Percentiles rank a stretch among this genome's conserved stretches.
phyloP scores from a whole-genome alignment of 345 rosid species.

The Populus nigra region DNA sequence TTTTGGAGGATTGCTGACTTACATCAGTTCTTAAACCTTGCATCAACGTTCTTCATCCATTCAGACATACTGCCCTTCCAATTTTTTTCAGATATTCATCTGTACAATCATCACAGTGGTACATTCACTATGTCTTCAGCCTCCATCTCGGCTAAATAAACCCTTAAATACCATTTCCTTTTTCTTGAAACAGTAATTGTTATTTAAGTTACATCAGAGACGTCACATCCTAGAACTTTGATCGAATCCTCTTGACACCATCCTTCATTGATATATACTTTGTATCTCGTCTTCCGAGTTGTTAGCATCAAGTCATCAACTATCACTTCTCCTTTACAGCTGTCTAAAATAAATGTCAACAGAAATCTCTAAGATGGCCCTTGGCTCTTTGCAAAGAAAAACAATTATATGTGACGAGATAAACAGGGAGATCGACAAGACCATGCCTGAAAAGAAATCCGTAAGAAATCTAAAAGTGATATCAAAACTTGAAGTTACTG shows the following conservation, averaged over 20 bases:
- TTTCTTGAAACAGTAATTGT: not conserved
- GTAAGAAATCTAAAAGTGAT: no score
- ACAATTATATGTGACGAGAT: not conserved
- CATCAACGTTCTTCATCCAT: not conserved
- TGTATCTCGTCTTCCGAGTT: not conserved
- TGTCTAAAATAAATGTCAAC: not conserved
- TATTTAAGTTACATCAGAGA: not conserved
- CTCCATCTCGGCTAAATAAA: conserved; percentile 5
- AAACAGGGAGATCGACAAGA: not conserved
- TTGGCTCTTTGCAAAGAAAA: not conserved
- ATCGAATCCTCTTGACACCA: not conserved
- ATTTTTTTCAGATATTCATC: not conserved
- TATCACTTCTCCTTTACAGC: not conserved
- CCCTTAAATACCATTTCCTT: not conserved
- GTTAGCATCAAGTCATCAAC: not conserved
- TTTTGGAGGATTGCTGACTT: no score
- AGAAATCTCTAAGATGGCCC: not conserved
- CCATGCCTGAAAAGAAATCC: no score
- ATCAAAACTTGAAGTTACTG: no score
- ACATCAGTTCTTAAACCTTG: not conserved
- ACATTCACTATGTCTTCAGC: no score
- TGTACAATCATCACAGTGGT: not conserved
- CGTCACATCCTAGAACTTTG: not conserved
- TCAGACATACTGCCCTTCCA: not conserved
- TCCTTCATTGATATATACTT: not conserved